These are phyloP conservation scores for Cavenderia fasciculata DNA, from an alignment of 78 protist species.

Conservation along the genomic window DNA sequence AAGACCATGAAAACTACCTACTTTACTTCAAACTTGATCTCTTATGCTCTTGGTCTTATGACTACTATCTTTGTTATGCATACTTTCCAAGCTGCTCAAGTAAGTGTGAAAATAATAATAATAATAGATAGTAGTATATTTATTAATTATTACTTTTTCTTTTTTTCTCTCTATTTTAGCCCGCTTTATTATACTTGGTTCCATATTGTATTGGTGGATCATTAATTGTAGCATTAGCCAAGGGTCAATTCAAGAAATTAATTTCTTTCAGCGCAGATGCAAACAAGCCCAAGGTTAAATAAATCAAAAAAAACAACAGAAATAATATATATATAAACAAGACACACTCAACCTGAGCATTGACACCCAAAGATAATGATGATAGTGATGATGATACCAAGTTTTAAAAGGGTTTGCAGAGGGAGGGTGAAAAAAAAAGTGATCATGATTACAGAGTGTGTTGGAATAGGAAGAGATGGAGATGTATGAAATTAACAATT, in stretches of 20 bases:
- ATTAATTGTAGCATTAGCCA: constrained; percentile 8
- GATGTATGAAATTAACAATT: background rate
- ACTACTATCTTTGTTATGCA: constrained; percentile 92
- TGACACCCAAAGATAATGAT: too few species aligned
- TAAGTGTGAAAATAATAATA: background rate
- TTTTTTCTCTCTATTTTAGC: constrained; percentile 43
- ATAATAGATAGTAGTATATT: background rate
- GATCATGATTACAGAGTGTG: background rate
- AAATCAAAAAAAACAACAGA: background rate
- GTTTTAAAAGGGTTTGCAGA: too few species aligned
- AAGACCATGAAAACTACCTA: constrained; percentile 62
- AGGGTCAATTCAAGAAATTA: constrained; percentile 69
- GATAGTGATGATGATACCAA: too few species aligned
- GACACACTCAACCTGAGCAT: too few species aligned
- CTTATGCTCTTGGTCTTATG: constrained; percentile 87
- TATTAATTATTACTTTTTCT: background rate
- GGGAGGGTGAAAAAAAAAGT: too few species aligned
- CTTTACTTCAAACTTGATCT: constrained; percentile 65
- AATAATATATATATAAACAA: background rate
- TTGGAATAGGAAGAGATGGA: background rate
- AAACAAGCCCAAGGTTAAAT: background rate
- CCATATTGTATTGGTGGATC: constrained; percentile 84
- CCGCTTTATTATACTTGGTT: constrained; percentile 94
- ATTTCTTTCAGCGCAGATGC: background rate
- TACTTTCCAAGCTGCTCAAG: constrained; percentile 92